Base-by-base conservation (phyloP, 202 grass and related monocot genomes). In the Schoenoplectus tabernaemontani region DNA sequence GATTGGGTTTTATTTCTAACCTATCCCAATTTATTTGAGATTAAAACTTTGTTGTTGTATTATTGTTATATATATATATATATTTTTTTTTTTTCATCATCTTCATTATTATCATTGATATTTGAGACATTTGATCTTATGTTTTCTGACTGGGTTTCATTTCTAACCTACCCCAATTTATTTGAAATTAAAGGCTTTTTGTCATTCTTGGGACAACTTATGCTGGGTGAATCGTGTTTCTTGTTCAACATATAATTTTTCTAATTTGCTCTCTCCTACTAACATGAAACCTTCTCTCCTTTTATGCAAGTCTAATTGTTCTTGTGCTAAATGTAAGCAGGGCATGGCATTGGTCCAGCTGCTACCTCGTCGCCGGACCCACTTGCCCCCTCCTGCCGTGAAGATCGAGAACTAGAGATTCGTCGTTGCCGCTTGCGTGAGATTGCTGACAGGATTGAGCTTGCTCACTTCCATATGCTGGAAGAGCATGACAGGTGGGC, bases 341-440 rank as follows among this genome's bases (percentile, higher is more conserved):
- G 76, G 28, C 22, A 47, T 20, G 8, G 50, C 8, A 39, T 33
- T 41, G 54, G 73, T 59, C 17, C 73, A 20, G 28, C 54, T 53
- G 41, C 22, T 28, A 41, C 42, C 20, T 71, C 42, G 3, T 12
- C 28, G 66, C 20, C 1, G 41, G 66, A 28, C 42, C 20, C 66
- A 28, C 19, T 5, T 0, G 22, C 12, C 41, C 41, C 4, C 22
- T 71, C 66, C 19, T 47, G 28, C 42, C 22, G 15, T 64, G 43
- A 64, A 80, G 77, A 80, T 17, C 39, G 9, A 63, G 77, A 80
- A 17, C 23, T 80, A 44, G 77, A 80, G 23, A 63, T 32, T 59
- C 13, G 41, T 63, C 20, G 77, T 30, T 15, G 2, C 23, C 39
- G 17, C 23, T 80, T 80, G 44, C 77, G 57, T 48, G 41, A 80